Evolutionary conservation across 164 flowering plant species (phyloP), one percentile per base, ranked within the genome.

Genomic region (Warburgia ugandensis): DNA sequence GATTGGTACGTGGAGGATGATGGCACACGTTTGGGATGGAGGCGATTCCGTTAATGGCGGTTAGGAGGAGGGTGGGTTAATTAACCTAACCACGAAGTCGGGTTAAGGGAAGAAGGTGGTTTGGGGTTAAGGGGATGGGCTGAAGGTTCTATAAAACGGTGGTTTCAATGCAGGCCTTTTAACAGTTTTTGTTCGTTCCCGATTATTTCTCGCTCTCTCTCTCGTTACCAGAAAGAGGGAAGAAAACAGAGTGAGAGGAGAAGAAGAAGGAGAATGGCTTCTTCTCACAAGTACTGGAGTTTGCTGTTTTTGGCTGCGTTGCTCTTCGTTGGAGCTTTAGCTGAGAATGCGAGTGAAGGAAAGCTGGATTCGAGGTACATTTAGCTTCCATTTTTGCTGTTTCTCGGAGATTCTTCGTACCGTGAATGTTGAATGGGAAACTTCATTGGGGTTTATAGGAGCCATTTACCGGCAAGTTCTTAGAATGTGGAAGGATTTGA

Each of bases 271-370:
- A 39, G 63, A 61, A 66, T 68, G 79, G 71, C 49, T 65, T 51
- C 42, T 48, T 53, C 58, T 22, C 20, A 45, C 61, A 68, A 58
- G 29, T 48, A 61, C 45, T 33, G 43, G 41, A 47, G 64, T 16
- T 51, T 62, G 37, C 49, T 58, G 21, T 32, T 48, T 58, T 33
- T 63, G 40, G 36, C 76, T 10, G 4, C 64, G 5, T 6, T 68
- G 54, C 53, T 73, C 25, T 46, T 69, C 33, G 67, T 67, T 23
- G 67, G 14, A 2, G 76, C 62, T 29, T 42, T 56, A 57, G 65
- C 61, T n/a, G 37, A 50, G 31, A 64, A 28, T 7, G 54, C 51
- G 37, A 65, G 20, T 41, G 35, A 59, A 19, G 50, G 44, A 39
- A 42, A 52, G 59, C 49, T 52, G 13, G 62, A 30, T 19, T 46